Evolutionary conservation across 2,329 filamentous ascomycete genomes (phyloP).

Genomic region (Aspergillus sp.): DNA sequence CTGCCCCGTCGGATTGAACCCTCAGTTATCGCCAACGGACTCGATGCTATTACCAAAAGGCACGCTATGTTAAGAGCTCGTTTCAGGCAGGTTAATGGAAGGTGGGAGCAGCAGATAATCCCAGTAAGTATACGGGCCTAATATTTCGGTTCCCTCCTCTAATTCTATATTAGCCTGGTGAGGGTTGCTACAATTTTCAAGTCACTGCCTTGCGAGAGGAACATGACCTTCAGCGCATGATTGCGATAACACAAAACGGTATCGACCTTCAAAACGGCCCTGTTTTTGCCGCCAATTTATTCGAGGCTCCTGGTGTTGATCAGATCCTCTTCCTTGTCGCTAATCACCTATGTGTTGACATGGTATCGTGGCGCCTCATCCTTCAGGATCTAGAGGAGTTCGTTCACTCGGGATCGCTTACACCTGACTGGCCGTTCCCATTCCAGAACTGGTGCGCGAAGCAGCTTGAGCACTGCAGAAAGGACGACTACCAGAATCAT

Average conservation of each 20-base stretch:
- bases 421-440: slow-evolving; percentile 34
- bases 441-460: slow-evolving; percentile 42
- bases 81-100: slow-evolving; percentile 19
- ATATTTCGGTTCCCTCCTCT: not conserved
- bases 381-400: slow-evolving; percentile 38
- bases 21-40: slow-evolving; percentile 26
- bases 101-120: slow-evolving; percentile 32
- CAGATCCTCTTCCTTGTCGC: slow-evolving; percentile 22
- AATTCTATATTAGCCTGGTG: slow-evolving; percentile 11
- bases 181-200: slow-evolving; percentile 33
- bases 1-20: slow-evolving; percentile 26
- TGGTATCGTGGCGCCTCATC: slow-evolving; percentile 34
- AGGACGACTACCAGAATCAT: slow-evolving; percentile 16
- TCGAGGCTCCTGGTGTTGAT: slow-evolving; percentile 5
- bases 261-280: slow-evolving; percentile 35
- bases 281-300: slow-evolving; percentile 20
- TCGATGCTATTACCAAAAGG: slow-evolving; percentile 30
- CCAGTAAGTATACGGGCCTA: slow-evolving; percentile 18
- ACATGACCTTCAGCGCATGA: slow-evolving; percentile 26
- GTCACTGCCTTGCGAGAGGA: slow-evolving; percentile 24
- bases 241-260: slow-evolving; percentile 31
- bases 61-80: slow-evolving; percentile 38
- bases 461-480: slow-evolving; percentile 31
- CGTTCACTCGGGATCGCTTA: slow-evolving; percentile 32
- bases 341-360: slow-evolving; percentile 24